Evolutionary conservation across 306 rosid species (phyloP).

Genomic region (Fragaria nilgerrensis): DNA sequence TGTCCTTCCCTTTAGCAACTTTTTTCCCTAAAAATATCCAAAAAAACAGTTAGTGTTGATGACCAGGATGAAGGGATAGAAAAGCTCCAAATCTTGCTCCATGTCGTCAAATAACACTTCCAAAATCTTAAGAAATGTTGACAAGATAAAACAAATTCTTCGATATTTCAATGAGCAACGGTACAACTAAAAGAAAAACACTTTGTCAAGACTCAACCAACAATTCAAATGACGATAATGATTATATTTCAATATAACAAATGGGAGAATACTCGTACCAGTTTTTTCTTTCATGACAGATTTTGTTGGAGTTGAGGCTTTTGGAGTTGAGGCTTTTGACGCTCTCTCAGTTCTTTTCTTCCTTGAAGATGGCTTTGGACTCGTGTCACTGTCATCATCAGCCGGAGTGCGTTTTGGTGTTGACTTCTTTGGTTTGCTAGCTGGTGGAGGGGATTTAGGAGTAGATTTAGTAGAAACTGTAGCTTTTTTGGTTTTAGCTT

Average conservation of each 20-base stretch:
- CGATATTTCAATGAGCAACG: not conserved
- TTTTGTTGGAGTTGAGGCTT: constrained; percentile 47
- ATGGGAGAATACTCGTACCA: constrained; percentile 41
- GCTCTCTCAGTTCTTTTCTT: constrained; percentile 63
- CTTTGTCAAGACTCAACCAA: not conserved
- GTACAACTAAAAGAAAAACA: not conserved
- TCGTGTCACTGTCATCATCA: constrained; percentile 57
- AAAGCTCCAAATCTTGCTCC: not conserved
- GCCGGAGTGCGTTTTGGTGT: constrained; percentile 38
- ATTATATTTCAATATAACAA: not conserved
- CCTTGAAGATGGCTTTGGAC: constrained; percentile 87
- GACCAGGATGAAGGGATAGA: not conserved
- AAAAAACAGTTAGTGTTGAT: not conserved
- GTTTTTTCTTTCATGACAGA: constrained; percentile 67
- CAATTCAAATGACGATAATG: constrained; percentile 6
- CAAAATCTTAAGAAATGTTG: not conserved
- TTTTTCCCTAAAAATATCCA: constrained; percentile 50
- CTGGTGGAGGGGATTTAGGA: constrained; percentile 53
- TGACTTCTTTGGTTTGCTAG: constrained; percentile 54
- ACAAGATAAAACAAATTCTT: constrained; percentile 8
- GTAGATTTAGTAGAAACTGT: constrained; percentile 43
- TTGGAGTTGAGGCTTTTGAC: constrained; percentile 47
- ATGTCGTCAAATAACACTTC: not conserved
- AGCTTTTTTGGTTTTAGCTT: constrained; percentile 52
- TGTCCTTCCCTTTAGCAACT: constrained; percentile 58